Conservation (phyloP, 257 asterid species). For the Cruciata laevipes region DNA sequence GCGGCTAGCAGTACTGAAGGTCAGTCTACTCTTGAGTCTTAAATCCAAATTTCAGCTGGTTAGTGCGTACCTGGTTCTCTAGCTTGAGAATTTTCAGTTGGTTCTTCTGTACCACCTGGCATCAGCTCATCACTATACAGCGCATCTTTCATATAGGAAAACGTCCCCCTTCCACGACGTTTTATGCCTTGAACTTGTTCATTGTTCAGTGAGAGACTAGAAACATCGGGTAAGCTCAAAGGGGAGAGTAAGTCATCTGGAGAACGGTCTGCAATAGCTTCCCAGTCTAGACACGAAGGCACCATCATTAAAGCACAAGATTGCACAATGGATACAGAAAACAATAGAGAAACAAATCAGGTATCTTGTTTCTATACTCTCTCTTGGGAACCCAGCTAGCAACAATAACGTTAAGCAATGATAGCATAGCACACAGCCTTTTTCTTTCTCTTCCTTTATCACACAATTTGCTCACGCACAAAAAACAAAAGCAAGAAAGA, state of each 20-base stretch:
- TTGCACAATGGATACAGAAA: not conserved
- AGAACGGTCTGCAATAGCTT: conserved; percentile 73
- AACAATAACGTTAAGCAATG: not conserved
- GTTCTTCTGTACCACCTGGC: conserved; percentile 34
- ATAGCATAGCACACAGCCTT: not conserved
- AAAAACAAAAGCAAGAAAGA: not conserved
- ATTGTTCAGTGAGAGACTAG: conserved; percentile 54
- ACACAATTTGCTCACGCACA: not conserved
- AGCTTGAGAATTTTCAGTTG: conserved; percentile 22
- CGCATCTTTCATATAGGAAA: conserved; percentile 53
- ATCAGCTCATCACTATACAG: conserved; percentile 71
- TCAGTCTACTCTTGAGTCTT: not conserved
- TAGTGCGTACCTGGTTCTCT: not conserved
- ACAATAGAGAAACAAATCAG: not conserved
- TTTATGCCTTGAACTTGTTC: conserved; percentile 41
- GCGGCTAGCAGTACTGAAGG: not conserved
- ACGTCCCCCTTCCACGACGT: conserved; percentile 90
- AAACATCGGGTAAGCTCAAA: conserved; percentile 41
- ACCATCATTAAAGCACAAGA: conserved; percentile 3
- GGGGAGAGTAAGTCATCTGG: conserved; percentile 76
- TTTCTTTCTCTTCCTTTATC: not conserved
- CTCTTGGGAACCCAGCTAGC: not conserved
- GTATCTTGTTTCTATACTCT: not conserved
- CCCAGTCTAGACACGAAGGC: conserved; percentile 66
- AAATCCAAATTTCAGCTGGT: not conserved